Evolutionary conservation across 2,329 filamentous ascomycete species (phyloP).

Genomic region (Pseudogymnoascus sp.): DNA sequence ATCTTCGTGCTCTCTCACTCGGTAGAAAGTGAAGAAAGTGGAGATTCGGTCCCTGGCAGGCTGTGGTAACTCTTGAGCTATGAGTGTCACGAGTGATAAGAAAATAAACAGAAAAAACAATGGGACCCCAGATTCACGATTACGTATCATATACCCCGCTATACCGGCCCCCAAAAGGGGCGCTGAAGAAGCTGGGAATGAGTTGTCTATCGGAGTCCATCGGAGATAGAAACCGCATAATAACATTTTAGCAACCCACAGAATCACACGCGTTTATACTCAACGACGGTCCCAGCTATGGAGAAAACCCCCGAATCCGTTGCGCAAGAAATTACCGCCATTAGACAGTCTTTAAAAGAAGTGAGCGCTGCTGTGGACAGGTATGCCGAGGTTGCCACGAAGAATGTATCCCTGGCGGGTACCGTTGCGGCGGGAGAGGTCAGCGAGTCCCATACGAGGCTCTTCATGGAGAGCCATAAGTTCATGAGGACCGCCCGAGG

Average conservation of each 20-base stretch:
- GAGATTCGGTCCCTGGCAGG: neutral
- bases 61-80: neutral
- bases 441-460: slow-evolving; percentile 11
- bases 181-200: neutral
- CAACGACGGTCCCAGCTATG: neutral
- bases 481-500: slow-evolving; percentile 9
- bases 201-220: neutral
- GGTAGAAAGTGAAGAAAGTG: slow-evolving; percentile 2
- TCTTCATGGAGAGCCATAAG: slow-evolving; percentile 5
- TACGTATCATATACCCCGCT: neutral
- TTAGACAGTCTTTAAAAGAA: slow-evolving; percentile 13
- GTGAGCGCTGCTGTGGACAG: slow-evolving; percentile 13
- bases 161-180: neutral
- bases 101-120: neutral
- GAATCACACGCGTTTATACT: neutral
- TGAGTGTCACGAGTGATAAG: slow-evolving; percentile 1
- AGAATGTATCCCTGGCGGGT: slow-evolving; percentile 10
- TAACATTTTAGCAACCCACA: neutral
- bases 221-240: neutral
- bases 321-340: slow-evolving; percentile 14
- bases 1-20: neutral
- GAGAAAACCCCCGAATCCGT: slow-evolving; percentile 11
- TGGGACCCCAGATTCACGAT: neutral
- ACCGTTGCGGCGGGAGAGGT: slow-evolving; percentile 10
- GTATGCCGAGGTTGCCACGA: slow-evolving; percentile 13